Evolutionary conservation across 2,329 filamentous ascomycete genomes (phyloP).

Genomic region (Rhynchosporium secalis): DNA sequence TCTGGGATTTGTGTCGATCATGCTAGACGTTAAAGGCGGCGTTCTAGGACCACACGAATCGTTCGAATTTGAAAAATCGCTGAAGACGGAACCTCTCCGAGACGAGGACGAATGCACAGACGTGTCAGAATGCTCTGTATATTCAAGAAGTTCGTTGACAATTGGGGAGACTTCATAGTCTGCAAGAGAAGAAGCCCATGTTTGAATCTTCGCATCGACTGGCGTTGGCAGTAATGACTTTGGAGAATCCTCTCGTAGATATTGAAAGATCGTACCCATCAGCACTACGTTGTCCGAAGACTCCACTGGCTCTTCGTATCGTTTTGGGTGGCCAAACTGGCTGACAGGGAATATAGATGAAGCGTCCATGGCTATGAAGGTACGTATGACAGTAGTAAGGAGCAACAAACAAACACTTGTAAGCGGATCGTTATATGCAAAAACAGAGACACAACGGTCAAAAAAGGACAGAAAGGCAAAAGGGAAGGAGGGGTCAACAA

Average conservation of each 20-base stretch:
- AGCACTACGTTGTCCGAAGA: slow-evolving; percentile 14
- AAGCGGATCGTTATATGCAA: background rate
- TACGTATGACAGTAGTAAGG: background rate
- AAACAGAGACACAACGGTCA: background rate
- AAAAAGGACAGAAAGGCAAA: slow-evolving; percentile 4
- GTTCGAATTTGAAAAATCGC: slow-evolving; percentile 17
- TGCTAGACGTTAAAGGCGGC: background rate
- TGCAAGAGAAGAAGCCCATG: slow-evolving; percentile 16
- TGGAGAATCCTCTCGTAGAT: slow-evolving; percentile 12
- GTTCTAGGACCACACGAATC: slow-evolving; percentile 14
- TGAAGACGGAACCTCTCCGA: slow-evolving; percentile 17
- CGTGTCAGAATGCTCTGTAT: slow-evolving; percentile 2
- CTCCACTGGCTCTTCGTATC: slow-evolving; percentile 11
- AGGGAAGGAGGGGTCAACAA: background rate
- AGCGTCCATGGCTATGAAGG: slow-evolving; percentile 7
- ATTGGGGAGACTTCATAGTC: slow-evolving; percentile 12
- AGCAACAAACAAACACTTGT: background rate
- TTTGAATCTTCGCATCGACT: slow-evolving; percentile 7
- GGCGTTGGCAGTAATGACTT: slow-evolving; percentile 12
- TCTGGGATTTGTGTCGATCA: background rate
- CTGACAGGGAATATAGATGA: slow-evolving; percentile 2
- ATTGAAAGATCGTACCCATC: slow-evolving; percentile 22
- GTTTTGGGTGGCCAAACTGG: slow-evolving; percentile 5
- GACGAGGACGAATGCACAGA: slow-evolving; percentile 14
- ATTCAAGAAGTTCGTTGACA: background rate